Percentiles rank a stretch among this genome's conserved stretches.
Evolutionary conservation across 2,329 filamentous ascomycete species (phyloP).

Genomic region (Gnomoniopsis smithogilvyi): DNA sequence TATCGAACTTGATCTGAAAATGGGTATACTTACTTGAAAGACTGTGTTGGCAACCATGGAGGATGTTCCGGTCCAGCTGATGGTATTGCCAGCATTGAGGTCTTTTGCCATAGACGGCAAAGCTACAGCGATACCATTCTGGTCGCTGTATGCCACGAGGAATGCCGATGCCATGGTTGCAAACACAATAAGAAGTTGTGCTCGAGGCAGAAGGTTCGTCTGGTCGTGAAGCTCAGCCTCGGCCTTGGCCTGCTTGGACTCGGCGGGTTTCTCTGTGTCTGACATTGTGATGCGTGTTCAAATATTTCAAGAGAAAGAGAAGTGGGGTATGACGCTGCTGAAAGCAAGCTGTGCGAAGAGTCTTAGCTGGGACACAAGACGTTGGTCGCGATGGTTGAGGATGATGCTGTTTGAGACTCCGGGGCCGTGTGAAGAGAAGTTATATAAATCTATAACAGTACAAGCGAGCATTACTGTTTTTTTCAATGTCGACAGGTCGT

Average conservation of each 20-base stretch:
- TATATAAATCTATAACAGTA: too few relatives aligned
- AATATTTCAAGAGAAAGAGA: too few relatives aligned
- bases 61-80: slow-evolving; percentile 34
- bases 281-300: not conserved
- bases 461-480: too few relatives aligned
- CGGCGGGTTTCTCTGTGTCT: not conserved
- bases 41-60: slow-evolving; percentile 34
- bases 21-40: slow-evolving; percentile 23
- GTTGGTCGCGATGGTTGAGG: too few relatives aligned
- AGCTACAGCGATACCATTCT: slow-evolving; percentile 32
- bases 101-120: slow-evolving; percentile 35
- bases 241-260: slow-evolving; percentile 1
- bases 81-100: slow-evolving; percentile 28
- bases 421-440: too few relatives aligned
- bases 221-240: slow-evolving; percentile 18
- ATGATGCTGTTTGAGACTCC: too few relatives aligned
- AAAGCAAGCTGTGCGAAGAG: too few relatives aligned
- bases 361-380: too few relatives aligned
- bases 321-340: not conserved
- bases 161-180: slow-evolving; percentile 27
- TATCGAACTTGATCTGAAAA: not conserved
- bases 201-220: slow-evolving; percentile 32
- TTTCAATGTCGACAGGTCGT: too few relatives aligned
- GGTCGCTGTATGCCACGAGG: slow-evolving; percentile 34
- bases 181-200: slow-evolving; percentile 29